A percentile compares a stretch with the other conserved stretches of the same genome.
Conservation (phyloP, 306 rosid genomes). For the Spatholobus suberectus region DNA sequence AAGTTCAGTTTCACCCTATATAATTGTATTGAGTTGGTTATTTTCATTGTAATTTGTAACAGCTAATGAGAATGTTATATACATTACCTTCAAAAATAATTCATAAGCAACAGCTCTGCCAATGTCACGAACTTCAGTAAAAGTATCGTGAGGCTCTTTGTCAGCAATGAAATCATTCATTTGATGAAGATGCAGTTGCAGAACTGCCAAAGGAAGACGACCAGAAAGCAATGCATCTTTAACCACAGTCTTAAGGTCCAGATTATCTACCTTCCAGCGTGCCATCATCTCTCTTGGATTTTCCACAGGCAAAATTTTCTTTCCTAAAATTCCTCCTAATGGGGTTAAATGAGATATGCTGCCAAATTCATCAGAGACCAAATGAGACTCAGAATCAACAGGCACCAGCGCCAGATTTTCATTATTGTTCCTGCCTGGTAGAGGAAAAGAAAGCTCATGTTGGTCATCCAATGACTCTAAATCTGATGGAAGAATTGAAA, state of each 20-base stretch:
- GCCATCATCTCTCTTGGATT: conserved; percentile 94
- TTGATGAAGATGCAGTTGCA: conserved; percentile 89
- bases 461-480: conserved; percentile 56
- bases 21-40: conserved; percentile 42
- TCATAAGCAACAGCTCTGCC: conserved; percentile 98
- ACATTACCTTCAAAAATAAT: conserved; percentile 85
- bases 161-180: conserved; percentile 66
- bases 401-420: conserved; percentile 71
- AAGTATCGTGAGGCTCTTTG: conserved; percentile 75
- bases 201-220: conserved; percentile 97
- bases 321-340: conserved; percentile 49
- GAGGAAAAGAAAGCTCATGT: conserved; percentile 61
- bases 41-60: conserved; percentile 27
- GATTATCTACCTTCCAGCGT: conserved; percentile 91
- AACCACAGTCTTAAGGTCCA: conserved; percentile 86
- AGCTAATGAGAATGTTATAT: conserved; percentile 31
- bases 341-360: conserved; percentile 61
- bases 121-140: conserved; percentile 91
- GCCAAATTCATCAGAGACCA: conserved; percentile 59
- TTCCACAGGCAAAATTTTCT: conserved; percentile 68
- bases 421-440: conserved; percentile 42
- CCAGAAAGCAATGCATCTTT: conserved; percentile 94
- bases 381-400: conserved; percentile 52
- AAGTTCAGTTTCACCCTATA: conserved; percentile 94
- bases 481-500: conserved; percentile 58